Conservation (phyloP, 2,329 filamentous ascomycete species). For the Raffaelea arxii region DNA sequence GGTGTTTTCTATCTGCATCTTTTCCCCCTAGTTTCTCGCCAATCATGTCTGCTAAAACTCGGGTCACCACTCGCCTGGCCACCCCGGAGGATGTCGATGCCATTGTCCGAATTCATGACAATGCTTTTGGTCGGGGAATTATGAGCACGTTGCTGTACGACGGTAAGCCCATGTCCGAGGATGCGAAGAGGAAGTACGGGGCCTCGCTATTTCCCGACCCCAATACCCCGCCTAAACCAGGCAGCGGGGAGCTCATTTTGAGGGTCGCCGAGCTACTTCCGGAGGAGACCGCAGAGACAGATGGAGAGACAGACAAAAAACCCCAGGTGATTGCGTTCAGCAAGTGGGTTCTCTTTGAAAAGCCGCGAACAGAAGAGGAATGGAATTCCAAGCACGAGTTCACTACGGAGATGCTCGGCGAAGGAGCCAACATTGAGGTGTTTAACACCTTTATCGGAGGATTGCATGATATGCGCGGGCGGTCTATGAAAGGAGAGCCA, state of each 20-base stretch:
- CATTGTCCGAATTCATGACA: constrained; percentile 13
- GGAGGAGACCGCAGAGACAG: constrained; percentile 7
- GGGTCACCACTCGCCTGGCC: constrained; percentile 15
- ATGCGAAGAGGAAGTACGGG: constrained; percentile 11
- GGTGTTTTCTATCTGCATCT: too few species aligned
- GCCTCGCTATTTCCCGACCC: constrained; percentile 8
- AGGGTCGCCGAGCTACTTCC: constrained; percentile 18
- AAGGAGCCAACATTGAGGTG: constrained; percentile 13
- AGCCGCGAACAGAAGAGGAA: constrained; percentile 15
- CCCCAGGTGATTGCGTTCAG: constrained; percentile 20
- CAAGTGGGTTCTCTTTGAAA: constrained; percentile 16
- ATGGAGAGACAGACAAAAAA: too few species aligned
- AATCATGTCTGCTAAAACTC: background rate
- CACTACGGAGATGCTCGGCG: constrained; percentile 13
- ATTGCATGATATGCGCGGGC: constrained; percentile 11
- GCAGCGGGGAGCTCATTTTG: constrained; percentile 9
- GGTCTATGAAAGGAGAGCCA: constrained; percentile 16
- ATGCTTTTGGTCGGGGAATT: constrained; percentile 13
- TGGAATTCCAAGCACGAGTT: constrained; percentile 13
- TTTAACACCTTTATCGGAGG: constrained; percentile 17
- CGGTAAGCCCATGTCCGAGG: constrained; percentile 11
- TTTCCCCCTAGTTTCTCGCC: too few species aligned
- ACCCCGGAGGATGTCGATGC: constrained; percentile 11
- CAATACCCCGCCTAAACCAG: background rate
- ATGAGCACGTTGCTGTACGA: constrained; percentile 18